phyloP scores from a whole-genome alignment of 202 grass and related monocot species.

The Schoenoplectus triqueter region DNA sequence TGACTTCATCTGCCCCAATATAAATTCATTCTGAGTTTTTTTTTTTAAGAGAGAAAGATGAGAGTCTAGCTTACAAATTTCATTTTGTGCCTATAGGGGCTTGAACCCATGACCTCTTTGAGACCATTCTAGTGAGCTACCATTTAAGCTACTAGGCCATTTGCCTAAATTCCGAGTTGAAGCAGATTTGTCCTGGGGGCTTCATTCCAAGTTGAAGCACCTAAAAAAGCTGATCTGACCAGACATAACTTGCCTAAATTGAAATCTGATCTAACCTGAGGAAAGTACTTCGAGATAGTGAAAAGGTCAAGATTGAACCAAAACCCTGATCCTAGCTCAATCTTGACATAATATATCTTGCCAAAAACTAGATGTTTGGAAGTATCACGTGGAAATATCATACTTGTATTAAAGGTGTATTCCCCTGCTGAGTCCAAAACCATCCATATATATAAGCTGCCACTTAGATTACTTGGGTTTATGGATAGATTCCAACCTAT shows the following conservation, averaged over 20 bases:
- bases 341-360: background rate
- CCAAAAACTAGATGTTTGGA: too few relatives aligned
- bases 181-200: too few relatives aligned
- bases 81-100: too few relatives aligned
- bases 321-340: background rate
- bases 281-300: background rate
- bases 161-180: too few relatives aligned
- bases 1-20: background rate
- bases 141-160: too few relatives aligned
- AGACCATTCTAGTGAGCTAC: too few relatives aligned
- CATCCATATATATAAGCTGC: background rate
- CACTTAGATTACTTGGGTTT: slow-evolving; percentile 1
- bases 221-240: background rate
- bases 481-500: background rate
- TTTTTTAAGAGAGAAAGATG: too few relatives aligned
- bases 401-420: too few relatives aligned
- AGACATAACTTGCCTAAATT: background rate
- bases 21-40: too few relatives aligned
- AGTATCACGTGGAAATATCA: too few relatives aligned
- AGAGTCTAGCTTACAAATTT: too few relatives aligned
- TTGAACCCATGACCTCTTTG: too few relatives aligned
- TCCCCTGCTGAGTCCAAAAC: background rate
- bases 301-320: background rate
- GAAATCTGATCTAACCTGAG: background rate
- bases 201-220: background rate